Conservation (phyloP, 305 asterid species). For the Petunia hybrid region DNA sequence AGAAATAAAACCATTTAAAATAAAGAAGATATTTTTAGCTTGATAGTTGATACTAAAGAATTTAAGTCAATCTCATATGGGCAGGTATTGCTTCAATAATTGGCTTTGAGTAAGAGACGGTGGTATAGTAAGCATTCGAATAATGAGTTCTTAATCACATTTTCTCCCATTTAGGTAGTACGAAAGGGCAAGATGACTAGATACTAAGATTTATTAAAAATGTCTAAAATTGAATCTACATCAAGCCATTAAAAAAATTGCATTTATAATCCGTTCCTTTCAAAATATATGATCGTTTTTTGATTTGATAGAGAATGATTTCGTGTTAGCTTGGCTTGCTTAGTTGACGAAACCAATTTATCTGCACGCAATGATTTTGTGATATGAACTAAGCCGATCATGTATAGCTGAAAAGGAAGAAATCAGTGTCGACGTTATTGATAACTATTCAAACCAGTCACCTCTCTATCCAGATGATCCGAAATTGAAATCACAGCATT, state of each 20-base stretch:
- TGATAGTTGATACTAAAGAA: not conserved
- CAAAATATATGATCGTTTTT: not conserved
- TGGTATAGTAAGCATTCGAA: not conserved
- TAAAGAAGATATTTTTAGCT: not conserved
- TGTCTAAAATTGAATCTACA: not conserved
- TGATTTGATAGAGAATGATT: not conserved
- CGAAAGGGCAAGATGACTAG: conserved; percentile 21
- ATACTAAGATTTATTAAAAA: not conserved
- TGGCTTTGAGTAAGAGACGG: not conserved
- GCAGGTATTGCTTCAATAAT: not conserved
- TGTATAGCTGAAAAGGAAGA: not conserved
- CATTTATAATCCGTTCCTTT: not conserved
- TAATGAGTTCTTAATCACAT: not conserved
- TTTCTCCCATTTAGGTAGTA: not conserved
- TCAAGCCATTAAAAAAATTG: not conserved
- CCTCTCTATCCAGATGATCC: not conserved
- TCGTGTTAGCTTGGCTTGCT: conserved; percentile 5
- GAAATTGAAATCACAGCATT: not conserved
- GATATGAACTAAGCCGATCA: not conserved
- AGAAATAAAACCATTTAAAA: not conserved
- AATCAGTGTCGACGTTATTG: not conserved
- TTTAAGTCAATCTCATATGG: not conserved
- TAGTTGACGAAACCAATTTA: conserved; percentile 22
- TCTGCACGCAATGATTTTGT: not conserved
- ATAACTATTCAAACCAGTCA: not conserved